Evolutionary conservation across 495 filamentous ascomycete genomes (phyloP).

Genomic region (Tirmania nivea): DNA sequence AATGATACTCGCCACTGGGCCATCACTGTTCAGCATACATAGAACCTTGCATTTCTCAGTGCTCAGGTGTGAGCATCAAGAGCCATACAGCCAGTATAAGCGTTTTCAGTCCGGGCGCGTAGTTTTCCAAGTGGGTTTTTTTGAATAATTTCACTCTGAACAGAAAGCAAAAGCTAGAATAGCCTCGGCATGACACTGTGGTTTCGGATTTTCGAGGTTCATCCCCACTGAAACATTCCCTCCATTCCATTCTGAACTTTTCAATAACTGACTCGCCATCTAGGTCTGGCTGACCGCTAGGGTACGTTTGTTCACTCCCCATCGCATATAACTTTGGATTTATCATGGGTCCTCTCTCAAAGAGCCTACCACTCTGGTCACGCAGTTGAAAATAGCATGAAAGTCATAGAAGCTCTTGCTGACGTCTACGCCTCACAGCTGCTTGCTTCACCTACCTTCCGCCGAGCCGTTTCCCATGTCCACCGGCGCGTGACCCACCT

Average conservation of each 20-base stretch:
- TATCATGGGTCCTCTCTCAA: too few species aligned
- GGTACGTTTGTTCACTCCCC: neutral
- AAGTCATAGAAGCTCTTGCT: neutral
- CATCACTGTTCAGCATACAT: too few species aligned
- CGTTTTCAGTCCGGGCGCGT: neutral
- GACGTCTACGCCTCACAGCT: neutral
- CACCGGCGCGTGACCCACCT: neutral
- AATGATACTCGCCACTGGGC: too few species aligned
- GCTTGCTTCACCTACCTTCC: neutral
- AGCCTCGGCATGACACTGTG: neutral
- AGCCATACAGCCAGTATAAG: neutral
- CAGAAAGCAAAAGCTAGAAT: neutral
- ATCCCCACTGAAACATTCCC: neutral
- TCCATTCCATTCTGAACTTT: neutral
- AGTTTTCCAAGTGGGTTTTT: neutral
- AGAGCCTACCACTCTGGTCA: neutral
- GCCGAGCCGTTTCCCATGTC: neutral
- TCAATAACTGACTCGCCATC: neutral
- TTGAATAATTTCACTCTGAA: neutral
- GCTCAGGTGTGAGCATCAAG: neutral
- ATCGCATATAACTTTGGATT: neutral
- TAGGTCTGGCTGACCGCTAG: neutral
- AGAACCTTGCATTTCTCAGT: neutral
- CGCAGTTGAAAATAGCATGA: neutral
- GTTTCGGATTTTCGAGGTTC: neutral